phyloP scores from a whole-genome alignment of 371 early-diverging fungal genomes.

The Dichotomocladium elegans region DNA sequence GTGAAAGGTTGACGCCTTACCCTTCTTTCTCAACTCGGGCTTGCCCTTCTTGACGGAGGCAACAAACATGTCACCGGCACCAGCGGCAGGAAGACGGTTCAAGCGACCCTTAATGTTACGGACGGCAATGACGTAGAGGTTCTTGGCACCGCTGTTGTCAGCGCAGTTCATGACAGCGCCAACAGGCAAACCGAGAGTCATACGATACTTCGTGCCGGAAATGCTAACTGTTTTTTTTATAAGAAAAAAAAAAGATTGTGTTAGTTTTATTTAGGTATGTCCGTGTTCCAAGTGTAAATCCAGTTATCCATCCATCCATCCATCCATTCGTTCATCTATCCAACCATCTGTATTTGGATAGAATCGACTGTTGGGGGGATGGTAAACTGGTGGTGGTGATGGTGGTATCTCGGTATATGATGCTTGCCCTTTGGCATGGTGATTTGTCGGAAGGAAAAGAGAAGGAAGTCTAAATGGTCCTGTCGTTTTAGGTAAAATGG shows the following conservation, averaged over 20 bases:
- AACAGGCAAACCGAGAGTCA: constrained; percentile 99
- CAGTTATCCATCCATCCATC: constrained; percentile 9
- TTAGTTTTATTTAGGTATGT: neutral
- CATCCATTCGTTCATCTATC: too few relatives aligned
- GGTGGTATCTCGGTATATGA: neutral
- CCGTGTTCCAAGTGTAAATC: neutral
- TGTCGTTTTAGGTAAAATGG: neutral
- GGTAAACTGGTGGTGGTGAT: too few relatives aligned
- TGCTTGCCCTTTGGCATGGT: neutral
- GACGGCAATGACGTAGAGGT: constrained; percentile 99
- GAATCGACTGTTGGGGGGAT: too few relatives aligned
- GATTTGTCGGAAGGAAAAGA: constrained; percentile 2
- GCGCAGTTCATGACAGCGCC: constrained; percentile 99
- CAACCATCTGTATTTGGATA: neutral
- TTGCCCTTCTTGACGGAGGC: constrained; percentile 99
- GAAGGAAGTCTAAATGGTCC: neutral
- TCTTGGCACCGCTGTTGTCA: constrained; percentile 99
- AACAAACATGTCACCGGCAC: constrained; percentile 99
- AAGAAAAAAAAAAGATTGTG: neutral
- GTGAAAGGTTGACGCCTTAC: too few relatives aligned
- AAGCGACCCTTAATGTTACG: constrained; percentile 96
- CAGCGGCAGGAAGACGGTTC: constrained; percentile 99
- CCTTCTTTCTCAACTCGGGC: constrained; percentile 99
- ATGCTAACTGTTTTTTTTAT: constrained; percentile 51
- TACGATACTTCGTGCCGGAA: constrained; percentile 96